Conservation (phyloP, 371 early-diverging fungal genomes). For the Mucor irregularis region DNA sequence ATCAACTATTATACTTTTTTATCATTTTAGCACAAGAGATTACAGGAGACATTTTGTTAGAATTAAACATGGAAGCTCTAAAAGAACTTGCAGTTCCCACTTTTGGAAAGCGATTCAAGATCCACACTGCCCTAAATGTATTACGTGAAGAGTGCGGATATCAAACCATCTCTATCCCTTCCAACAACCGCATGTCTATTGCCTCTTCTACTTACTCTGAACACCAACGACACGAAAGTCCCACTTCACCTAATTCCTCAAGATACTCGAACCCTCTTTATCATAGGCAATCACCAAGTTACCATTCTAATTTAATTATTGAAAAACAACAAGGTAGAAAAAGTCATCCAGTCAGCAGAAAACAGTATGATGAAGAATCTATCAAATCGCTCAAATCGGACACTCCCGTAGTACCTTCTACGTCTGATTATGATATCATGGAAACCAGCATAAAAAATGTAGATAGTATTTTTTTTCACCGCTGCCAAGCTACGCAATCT, state of each 20-base stretch:
- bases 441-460: slow-evolving; percentile 1
- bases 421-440: slow-evolving; percentile 10
- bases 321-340: slow-evolving; percentile 1
- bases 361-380: background rate
- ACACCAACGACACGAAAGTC: background rate
- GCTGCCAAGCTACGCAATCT: background rate
- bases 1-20: background rate
- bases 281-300: background rate
- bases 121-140: slow-evolving; percentile 61
- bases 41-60: slow-evolving; percentile 67
- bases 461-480: background rate
- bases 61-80: slow-evolving; percentile 60
- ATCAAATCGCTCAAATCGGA: background rate
- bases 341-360: background rate
- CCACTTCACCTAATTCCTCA: slow-evolving; percentile 1
- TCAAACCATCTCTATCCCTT: background rate
- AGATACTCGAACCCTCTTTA: background rate
- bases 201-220: slow-evolving; percentile 8
- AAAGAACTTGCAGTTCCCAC: slow-evolving; percentile 70
- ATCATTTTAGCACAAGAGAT: slow-evolving; percentile 61
- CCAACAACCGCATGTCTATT: slow-evolving; percentile 11
- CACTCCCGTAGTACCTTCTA: background rate
- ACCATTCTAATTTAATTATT: background rate
- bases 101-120: slow-evolving; percentile 69
- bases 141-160: slow-evolving; percentile 38